Conservation (phyloP, 495 filamentous ascomycete genomes). For the Neurospora sp. region DNA sequence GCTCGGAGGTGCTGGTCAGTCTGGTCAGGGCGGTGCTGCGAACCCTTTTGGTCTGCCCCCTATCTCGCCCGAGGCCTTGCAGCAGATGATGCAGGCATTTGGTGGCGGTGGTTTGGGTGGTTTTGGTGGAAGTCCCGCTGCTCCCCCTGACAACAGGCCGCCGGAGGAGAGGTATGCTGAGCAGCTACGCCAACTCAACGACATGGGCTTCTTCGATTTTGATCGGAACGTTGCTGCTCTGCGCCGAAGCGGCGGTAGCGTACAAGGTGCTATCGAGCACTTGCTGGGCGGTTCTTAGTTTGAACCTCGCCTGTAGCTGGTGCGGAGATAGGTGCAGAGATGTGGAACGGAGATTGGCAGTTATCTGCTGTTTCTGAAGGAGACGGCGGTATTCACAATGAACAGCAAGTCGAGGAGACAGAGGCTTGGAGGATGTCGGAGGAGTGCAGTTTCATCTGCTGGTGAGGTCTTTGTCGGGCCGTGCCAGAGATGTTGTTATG, state of each 20-base stretch:
- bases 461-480: background rate
- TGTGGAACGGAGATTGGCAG: background rate
- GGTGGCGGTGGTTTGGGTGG: constrained; percentile 12
- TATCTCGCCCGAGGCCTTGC: constrained; percentile 31
- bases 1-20: background rate
- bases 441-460: background rate
- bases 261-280: constrained; percentile 89
- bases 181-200: constrained; percentile 87
- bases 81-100: constrained; percentile 34
- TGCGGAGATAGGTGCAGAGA: background rate
- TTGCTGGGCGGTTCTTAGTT: constrained; percentile 34
- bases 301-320: background rate
- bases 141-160: constrained; percentile 67
- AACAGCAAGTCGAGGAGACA: background rate
- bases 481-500: background rate
- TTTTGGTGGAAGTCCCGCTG: constrained; percentile 27
- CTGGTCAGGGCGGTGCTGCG: constrained; percentile 8
- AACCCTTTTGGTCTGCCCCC: constrained; percentile 17
- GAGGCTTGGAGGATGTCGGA: background rate
- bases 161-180: constrained; percentile 89
- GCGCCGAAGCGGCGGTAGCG: constrained; percentile 81
- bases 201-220: constrained; percentile 99
- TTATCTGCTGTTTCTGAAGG: background rate
- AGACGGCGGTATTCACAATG: background rate
- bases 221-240: constrained; percentile 85